Evolutionary conservation across 148 eudicot species (phyloP), one percentile per base, ranked within the genome.

Genomic region (Cornus florida): DNA sequence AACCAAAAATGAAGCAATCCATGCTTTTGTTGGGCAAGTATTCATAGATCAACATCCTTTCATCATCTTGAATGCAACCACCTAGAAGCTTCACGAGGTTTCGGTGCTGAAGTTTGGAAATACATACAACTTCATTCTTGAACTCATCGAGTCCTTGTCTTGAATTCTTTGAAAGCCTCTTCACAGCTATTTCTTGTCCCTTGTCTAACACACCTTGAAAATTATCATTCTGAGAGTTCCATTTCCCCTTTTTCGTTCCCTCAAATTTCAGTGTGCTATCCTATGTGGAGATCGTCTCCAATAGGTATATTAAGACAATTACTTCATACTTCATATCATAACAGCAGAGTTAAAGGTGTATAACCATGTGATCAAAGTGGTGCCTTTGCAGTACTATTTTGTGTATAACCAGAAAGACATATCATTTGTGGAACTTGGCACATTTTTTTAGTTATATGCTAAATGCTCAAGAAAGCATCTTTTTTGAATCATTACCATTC

Each of bases 151-250:
- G 16, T 13, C 80, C 80, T 78, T 78, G 80, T 14, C 35, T 70
- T 57, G 80, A 78, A 70, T 59, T 43, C 70, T 22, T 60, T 10
- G 75, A 70, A 12, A 78, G 80, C 69, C 74, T 57, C 80, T 78
- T 78, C 69, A 78, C 74, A 56, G 80, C 80, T 70, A 78, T 64
- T 78, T 70, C 80, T 70, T 78, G 75, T 70, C 87, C 87, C 1
- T 73, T 82, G 60, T 78, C 84, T 1, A 84, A 64, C 70, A 46
- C 14, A 33, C 74, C 80, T 84, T 85, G 71, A 10, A 32, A 70
- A 32, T 67, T 5, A 32, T 33, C 12, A 48, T 35, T 35, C 2
- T 35, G 38, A 35, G 38, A 35, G 38, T 35, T 35, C 38, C 38
- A 35, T 35, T 35, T 35, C 5, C 5, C 38, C 38, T 35, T 35